A percentile compares a stretch with the other conserved stretches of the same genome.
These are phyloP conservation scores for Beauveria medogensis DNA, from an alignment of 2,329 filamentous ascomycete species.

Conservation along the genomic window DNA sequence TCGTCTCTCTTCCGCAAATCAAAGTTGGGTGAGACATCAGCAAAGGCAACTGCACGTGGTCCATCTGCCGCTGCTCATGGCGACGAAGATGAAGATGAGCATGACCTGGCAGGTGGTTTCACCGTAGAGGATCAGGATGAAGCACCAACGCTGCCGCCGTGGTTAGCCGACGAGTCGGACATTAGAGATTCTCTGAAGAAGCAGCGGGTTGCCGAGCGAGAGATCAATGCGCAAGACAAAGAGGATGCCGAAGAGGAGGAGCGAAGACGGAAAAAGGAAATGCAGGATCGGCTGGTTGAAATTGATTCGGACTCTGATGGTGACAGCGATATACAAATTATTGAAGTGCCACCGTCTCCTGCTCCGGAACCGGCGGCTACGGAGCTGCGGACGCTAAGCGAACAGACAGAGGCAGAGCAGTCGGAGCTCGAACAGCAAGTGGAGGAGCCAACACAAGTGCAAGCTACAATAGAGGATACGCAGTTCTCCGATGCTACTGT, in stretches of 20 bases:
- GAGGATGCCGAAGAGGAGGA: constrained; percentile 50
- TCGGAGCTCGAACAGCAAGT: neutral
- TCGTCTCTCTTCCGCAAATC: constrained; percentile 49
- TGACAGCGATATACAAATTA: constrained; percentile 48
- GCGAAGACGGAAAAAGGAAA: constrained; percentile 33
- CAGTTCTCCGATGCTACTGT: neutral
- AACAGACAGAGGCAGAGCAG: neutral
- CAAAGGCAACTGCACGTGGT: neutral
- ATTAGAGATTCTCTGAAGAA: constrained; percentile 56
- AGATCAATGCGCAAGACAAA: constrained; percentile 57
- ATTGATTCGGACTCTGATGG: constrained; percentile 55
- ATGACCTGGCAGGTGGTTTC: constrained; percentile 28
- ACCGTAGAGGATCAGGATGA: constrained; percentile 17
- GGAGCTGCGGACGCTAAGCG: neutral
- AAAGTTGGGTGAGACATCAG: constrained; percentile 14
- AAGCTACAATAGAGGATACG: neutral
- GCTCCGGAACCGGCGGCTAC: constrained; percentile 13
- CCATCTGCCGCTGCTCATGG: neutral
- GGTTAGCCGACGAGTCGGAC: constrained; percentile 60
- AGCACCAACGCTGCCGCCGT: constrained; percentile 60
- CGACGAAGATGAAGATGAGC: constrained; percentile 17
- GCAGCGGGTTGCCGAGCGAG: constrained; percentile 46
- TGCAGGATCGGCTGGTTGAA: constrained; percentile 46
- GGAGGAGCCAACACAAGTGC: neutral
- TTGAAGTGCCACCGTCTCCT: constrained; percentile 38